Evolutionary conservation across 148 eudicot genomes (phyloP).

Genomic region (Tetragonia tetragonoides): DNA sequence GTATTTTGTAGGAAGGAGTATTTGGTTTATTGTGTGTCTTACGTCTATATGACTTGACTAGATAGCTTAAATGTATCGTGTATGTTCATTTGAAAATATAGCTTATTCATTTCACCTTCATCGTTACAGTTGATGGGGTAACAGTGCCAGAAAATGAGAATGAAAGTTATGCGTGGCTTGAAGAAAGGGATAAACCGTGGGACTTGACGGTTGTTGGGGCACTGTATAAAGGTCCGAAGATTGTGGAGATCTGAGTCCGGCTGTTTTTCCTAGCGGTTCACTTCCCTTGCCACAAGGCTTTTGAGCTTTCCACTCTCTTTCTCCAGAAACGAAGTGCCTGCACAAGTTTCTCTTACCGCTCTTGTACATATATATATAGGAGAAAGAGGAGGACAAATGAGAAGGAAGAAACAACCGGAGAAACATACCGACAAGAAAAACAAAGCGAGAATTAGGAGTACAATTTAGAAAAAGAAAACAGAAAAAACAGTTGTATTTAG

Average conservation of each 20-base stretch:
- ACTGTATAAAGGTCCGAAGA: slow-evolving; percentile 62
- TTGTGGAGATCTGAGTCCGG: slow-evolving; percentile 24
- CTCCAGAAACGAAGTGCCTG: neutral
- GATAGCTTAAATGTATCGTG: too few relatives aligned
- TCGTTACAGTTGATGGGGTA: slow-evolving; percentile 38
- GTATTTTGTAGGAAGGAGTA: too few relatives aligned
- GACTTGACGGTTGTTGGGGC: slow-evolving; percentile 59
- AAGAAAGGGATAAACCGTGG: slow-evolving; percentile 61
- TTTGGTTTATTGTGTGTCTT: too few relatives aligned
- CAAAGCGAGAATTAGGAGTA: neutral
- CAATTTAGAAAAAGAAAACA: neutral
- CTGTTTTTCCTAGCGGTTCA: neutral
- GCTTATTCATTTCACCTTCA: neutral
- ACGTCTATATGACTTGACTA: too few relatives aligned
- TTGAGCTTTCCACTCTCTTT: neutral
- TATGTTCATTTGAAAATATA: neutral
- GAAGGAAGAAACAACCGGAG: neutral
- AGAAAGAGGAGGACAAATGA: neutral
- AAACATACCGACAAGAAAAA: neutral
- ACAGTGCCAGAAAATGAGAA: slow-evolving; percentile 44
- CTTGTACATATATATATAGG: slow-evolving; percentile 23
- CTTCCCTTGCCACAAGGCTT: neutral
- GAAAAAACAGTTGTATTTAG: slow-evolving; percentile 1
- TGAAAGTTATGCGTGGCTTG: slow-evolving; percentile 61
- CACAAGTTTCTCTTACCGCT: neutral